A percentile compares a stretch with the other conserved stretches of the same genome.
phyloP scores from a whole-genome alignment of 106 monocot species.

The Dioscorea alata region DNA sequence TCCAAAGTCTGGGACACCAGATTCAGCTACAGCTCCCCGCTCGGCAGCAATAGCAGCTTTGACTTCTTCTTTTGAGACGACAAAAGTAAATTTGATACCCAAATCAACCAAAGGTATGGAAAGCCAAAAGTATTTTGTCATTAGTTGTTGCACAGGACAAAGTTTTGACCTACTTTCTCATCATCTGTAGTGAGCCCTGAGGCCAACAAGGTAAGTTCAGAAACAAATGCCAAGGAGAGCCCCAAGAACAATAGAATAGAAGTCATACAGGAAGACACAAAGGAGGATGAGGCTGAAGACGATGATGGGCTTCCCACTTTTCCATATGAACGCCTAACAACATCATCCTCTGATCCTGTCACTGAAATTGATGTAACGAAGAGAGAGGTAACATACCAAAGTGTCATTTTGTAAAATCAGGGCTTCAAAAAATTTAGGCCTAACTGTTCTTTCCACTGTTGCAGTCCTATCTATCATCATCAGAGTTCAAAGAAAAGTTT shows the following conservation, averaged over 20 bases:
- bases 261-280: conserved; percentile 46
- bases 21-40: conserved; percentile 38
- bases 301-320: conserved; percentile 50
- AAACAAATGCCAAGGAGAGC: conserved; percentile 28
- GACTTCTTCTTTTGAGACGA: conserved; percentile 54
- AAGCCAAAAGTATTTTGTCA: background rate
- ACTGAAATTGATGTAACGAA: conserved; percentile 74
- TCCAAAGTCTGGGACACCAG: conserved; percentile 40
- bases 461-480: conserved; percentile 77
- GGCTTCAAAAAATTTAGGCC: too few relatives aligned
- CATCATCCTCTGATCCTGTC: conserved; percentile 46
- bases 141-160: background rate
- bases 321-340: conserved; percentile 63
- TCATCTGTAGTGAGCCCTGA: conserved; percentile 35
- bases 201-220: conserved; percentile 28
- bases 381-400: conserved; percentile 50
- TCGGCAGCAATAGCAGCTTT: conserved; percentile 54
- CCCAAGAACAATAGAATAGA: conserved; percentile 36
- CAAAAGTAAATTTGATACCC: conserved; percentile 34
- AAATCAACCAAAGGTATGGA: conserved; percentile 54
- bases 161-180: background rate
- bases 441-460: background rate
- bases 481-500: conserved; percentile 82
- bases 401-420: background rate
- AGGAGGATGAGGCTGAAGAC: conserved; percentile 50